phyloP scores from a whole-genome alignment of 441 rosid genomes.

The Syzygium syzygioides region DNA sequence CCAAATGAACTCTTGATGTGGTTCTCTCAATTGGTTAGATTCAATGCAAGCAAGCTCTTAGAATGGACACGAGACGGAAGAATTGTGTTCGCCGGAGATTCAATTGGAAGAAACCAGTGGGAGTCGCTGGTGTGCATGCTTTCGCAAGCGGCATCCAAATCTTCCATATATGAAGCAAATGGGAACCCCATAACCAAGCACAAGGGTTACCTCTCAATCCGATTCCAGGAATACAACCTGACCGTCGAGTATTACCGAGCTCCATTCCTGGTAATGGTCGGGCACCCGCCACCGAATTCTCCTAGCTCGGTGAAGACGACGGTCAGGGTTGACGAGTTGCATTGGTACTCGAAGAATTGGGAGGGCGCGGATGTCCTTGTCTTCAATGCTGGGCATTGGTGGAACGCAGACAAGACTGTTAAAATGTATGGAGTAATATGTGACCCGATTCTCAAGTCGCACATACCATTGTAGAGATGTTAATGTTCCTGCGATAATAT shows the following conservation, averaged over 20 bases:
- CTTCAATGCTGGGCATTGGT: slow-evolving; percentile 86
- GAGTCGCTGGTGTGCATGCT: slow-evolving; percentile 83
- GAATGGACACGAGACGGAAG: slow-evolving; percentile 66
- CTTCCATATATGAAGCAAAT: slow-evolving; percentile 60
- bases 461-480: not conserved
- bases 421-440: slow-evolving; percentile 29
- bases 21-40: slow-evolving; percentile 25
- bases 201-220: slow-evolving; percentile 77
- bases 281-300: slow-evolving; percentile 50
- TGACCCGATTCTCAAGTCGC: not conserved
- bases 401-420: slow-evolving; percentile 67
- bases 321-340: slow-evolving; percentile 52
- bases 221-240: slow-evolving; percentile 60
- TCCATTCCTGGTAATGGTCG: slow-evolving; percentile 58
- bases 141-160: slow-evolving; percentile 47
- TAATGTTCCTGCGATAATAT: not conserved
- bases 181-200: slow-evolving; percentile 74
- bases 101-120: slow-evolving; percentile 93
- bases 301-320: slow-evolving; percentile 29
- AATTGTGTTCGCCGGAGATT: slow-evolving; percentile 85
- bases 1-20: not conserved
- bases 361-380: slow-evolving; percentile 62
- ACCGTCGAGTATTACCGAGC: slow-evolving; percentile 73
- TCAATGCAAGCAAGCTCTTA: slow-evolving; percentile 61
- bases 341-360: slow-evolving; percentile 67